Conservation (phyloP, 2,329 filamentous ascomycete species). For the Fusarium sarcochroum region DNA sequence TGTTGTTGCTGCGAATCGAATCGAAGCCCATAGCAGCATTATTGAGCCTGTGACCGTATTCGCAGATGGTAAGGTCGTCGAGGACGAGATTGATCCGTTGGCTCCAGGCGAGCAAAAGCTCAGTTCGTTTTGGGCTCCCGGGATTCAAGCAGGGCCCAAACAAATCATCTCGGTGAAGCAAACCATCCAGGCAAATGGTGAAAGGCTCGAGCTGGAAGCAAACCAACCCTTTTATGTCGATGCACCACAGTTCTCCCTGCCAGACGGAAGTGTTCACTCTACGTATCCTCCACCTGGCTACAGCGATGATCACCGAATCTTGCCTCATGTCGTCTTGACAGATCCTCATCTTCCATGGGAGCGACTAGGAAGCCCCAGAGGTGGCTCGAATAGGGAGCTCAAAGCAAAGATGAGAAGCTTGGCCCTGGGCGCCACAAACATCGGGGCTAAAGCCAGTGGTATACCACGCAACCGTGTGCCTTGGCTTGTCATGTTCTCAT, state of each 20-base stretch:
- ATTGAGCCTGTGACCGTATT: not conserved
- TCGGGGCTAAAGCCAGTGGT: not conserved
- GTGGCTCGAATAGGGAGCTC: not conserved
- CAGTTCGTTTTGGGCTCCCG: conserved; percentile 39
- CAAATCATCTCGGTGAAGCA: conserved; percentile 22
- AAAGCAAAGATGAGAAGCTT: not conserved
- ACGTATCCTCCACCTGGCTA: conserved; percentile 59
- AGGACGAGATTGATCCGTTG: not conserved
- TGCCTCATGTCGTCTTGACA: conserved; percentile 62
- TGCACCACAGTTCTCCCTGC: conserved; percentile 55
- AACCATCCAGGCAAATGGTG: not conserved
- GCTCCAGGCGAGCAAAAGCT: conserved; percentile 34
- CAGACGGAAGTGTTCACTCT: conserved; percentile 52
- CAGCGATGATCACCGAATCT: conserved; percentile 48
- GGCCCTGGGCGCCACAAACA: not conserved
- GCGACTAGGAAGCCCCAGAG: conserved; percentile 43
- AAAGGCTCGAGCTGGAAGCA: not conserved
- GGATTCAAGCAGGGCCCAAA: conserved; percentile 27
- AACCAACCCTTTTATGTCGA: conserved; percentile 54
- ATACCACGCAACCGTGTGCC: conserved; percentile 50
- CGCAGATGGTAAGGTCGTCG: not conserved
- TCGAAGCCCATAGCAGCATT: not conserved
- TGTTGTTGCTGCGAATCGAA: not conserved
- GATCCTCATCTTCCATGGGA: conserved; percentile 63
- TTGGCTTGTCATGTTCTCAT: conserved; percentile 57